Evolutionary conservation across 257 asterid species (phyloP), one percentile per base, ranked within the genome.

Genomic region (Hygrophila difformis): DNA sequence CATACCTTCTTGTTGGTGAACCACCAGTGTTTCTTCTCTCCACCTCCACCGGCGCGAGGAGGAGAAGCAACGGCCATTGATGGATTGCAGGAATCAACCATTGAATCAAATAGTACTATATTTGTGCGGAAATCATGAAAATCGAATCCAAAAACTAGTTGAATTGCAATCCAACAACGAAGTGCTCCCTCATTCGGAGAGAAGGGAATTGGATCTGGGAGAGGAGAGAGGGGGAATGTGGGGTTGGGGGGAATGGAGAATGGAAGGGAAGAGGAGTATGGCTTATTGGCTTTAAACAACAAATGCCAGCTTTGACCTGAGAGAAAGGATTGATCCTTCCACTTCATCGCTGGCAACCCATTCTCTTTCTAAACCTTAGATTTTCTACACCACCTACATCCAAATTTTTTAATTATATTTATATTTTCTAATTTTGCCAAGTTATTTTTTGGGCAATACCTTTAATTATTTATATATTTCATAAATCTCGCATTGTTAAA

Each of bases 21-120:
- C 99, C 99, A 91, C 99, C 99, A 91, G 69, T 78, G 95, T 49
- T 74, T 86, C 78, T 56, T 79, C 56, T 87, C 86, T n/a, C n/a
- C n/a, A n/a, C n/a, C n/a, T 18, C 63, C 78, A 14, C 57, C 72
- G 55, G 77, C 37, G 52, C 50, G 61, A 26, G 71, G 58, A 21
- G 81, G 74, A 47, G 89, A 68, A 20, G 79, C 58, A 15, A 51
- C 76, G 31, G 98, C 78, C 96, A 86, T 82, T 46, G 62, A 59
- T 23, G 69, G 64, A 50, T 66, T 38, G 66, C 71, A 49, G 18
- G 23, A 65, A 47, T 66, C 80, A 43, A 63, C 72, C 81, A 70
- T 61, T 40, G 24, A 52, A 33, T 46, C 14, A 44, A 13, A 21
- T 12, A 24, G 51, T 34, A 40, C 23, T 22, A 55, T 20, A 39